A percentile compares a stretch with the other conserved stretches of the same genome.
Conservation (phyloP, 495 filamentous ascomycete genomes). For the Tuber borchii region DNA sequence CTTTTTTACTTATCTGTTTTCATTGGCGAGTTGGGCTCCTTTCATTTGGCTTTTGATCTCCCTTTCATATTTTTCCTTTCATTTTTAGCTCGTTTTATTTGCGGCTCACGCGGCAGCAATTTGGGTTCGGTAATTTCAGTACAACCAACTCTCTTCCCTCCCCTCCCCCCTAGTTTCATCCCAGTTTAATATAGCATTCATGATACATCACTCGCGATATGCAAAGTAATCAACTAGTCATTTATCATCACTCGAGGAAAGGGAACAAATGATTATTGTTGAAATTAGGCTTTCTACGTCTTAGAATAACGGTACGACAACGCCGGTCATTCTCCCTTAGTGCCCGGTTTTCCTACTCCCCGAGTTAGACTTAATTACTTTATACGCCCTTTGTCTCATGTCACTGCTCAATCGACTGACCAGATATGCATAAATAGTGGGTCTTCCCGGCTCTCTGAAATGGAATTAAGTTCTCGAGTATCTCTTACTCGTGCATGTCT, state of each 20-base stretch:
- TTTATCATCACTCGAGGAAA: background rate
- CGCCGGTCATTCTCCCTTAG: too few relatives aligned
- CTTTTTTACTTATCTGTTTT: constrained; percentile 5
- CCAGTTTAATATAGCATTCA: background rate
- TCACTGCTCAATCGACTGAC: too few relatives aligned
- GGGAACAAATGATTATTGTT: too few relatives aligned
- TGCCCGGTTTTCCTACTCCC: too few relatives aligned
- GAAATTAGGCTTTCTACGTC: too few relatives aligned
- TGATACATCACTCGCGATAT: background rate
- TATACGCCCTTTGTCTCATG: too few relatives aligned
- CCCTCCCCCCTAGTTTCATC: background rate
- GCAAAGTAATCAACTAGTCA: background rate
- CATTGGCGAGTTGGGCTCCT: background rate
- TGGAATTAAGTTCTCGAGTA: too few relatives aligned
- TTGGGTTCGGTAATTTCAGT: background rate
- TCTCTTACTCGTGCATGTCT: too few relatives aligned
- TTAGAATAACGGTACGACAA: too few relatives aligned
- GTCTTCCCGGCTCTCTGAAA: too few relatives aligned
- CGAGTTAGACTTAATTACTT: too few relatives aligned
- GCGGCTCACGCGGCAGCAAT: background rate
- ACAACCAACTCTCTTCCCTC: background rate
- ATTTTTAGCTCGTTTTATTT: background rate
- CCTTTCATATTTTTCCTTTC: background rate
- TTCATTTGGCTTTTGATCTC: background rate
- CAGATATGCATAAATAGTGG: too few relatives aligned